Base-by-base conservation (phyloP, 768 basidiomycete species). In the Brasilioporus rufonigricans region DNA sequence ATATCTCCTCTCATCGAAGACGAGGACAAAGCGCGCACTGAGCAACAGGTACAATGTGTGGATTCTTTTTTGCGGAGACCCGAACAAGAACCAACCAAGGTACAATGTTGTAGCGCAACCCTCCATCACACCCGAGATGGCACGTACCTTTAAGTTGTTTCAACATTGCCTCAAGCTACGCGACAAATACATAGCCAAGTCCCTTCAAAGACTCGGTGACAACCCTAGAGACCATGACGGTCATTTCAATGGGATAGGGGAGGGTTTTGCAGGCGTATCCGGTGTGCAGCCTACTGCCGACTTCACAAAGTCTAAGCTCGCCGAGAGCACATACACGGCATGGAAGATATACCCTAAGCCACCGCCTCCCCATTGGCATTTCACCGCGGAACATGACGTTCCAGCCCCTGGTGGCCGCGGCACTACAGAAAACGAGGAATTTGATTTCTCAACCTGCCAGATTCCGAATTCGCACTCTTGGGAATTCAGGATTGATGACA, bases 351-450 rank as follows among this genome's bases (percentile, higher is more conserved):
- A 97, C 62, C 97, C 97, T 0, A 80, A 77, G 12, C 95, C 97
- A 5, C 97, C 97, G 0, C 91, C 92, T 4, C 96, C 95, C 0
- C 94, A 94, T 63, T 99, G 97, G 97, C 92, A 93, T 64, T 94
- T 90, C 86, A 80, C 75, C 38, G 75, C 81, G 44, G 73, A 80
- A 46, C 69, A 78, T 23, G 73, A 75, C 12, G 74, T 73, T 9
- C 74, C 80, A 32, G 81, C 77, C 54, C 60, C 74, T 11, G 78
- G 77, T 47, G 72, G 31, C 52, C 61, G 23, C 50, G 56, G 60
- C 48, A 49, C 65, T 38, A 53, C 61, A 39, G 65, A 58, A 38
- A 53, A 72, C 12, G 74, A 78, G n/a, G 80, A 80, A 38, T 96
- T 97, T 63, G 73, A 79, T 14, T 85, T 90, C 57, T 76, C 81